phyloP scores from a whole-genome alignment of 2,329 filamentous ascomycete species.

The Aurifilum marmelostoma region DNA sequence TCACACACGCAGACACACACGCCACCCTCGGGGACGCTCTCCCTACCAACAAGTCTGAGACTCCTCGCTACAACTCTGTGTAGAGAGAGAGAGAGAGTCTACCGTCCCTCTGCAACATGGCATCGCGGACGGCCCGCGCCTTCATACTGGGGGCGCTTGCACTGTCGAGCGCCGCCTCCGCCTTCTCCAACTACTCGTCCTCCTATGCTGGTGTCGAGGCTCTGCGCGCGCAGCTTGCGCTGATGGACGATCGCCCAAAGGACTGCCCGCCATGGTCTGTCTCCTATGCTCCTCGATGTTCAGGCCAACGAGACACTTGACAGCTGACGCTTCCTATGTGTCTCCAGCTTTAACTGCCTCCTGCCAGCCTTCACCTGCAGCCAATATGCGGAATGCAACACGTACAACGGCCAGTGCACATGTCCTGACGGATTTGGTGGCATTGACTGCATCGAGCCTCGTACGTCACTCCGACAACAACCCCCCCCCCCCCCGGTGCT shows the following conservation, averaged over 20 bases:
- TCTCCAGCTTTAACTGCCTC: conserved; percentile 90
- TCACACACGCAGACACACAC: conserved; percentile 4
- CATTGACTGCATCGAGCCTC: conserved; percentile 86
- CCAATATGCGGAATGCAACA: conserved; percentile 88
- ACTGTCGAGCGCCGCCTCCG: conserved; percentile 45
- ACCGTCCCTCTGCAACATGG: conserved; percentile 41
- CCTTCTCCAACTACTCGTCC: conserved; percentile 60
- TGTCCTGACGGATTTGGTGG: conserved; percentile 93
- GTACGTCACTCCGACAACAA: conserved; percentile 45
- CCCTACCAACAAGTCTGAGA: conserved; percentile 9
- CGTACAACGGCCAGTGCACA: conserved; percentile 87
- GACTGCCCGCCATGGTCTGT: conserved; percentile 77
- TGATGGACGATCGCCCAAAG: conserved; percentile 73
- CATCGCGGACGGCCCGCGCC: conserved; percentile 42
- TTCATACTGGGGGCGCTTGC: conserved; percentile 46
- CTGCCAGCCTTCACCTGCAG: conserved; percentile 89
- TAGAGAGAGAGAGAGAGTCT: conserved; percentile 7
- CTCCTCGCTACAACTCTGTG: neutral
- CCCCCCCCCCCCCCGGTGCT: neutral
- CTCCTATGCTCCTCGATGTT: neutral
- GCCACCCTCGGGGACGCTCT: conserved; percentile 5
- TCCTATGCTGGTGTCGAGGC: conserved; percentile 48
- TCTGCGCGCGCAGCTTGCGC: conserved; percentile 66
- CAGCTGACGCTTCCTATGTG: conserved; percentile 26
- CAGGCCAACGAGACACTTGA: neutral